Evolutionary conservation across 1,284 basidiomycete species (phyloP), one percentile per base, ranked within the genome.

Genomic region (Boletus mariae): DNA sequence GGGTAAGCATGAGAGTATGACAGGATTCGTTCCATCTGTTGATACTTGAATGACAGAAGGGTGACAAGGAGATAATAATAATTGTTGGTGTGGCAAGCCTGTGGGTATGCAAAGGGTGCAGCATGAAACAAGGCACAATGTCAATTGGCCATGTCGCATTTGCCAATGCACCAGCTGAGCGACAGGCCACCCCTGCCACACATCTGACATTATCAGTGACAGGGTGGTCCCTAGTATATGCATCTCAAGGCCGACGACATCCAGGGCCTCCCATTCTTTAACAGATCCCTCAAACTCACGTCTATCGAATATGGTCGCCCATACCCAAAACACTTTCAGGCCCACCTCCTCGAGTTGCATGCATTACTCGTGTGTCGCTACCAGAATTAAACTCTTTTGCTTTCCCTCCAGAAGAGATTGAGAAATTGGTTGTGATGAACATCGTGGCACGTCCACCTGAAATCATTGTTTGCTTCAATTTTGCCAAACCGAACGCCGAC

Each of bases 371-470:
- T 25, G 5, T 31, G 10, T 31, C 25, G 44, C 10, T 4, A 5
- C 13, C 0, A 7, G 20, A 5, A 37, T 37, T 51, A 15, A 45
- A 28, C 10, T 25, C 4, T 26, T 25, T n/a, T 28, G n/a, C 17
- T 26, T 23, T 35, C 45, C 28, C 28, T 45, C 54, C 56, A 80
- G 74, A 51, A 60, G 64, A 57, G 1, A 57, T 59, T 15, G 59
- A 61, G 40, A 60, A 54, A 12, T 72, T 70, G n/a, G 66, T 66
- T 9, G 82, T 74, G 25, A 75, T 73, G 26, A 72, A 86, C 52
- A 81, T 87, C 53, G 20, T 20, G 20, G 86, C 85, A 0, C 82
- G 84, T 17, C 83, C 85, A 32, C 85, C 85, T 0, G 85, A 87
- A 63, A 84, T 85, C 51, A 65, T 87, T 25, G 73, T 76, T 17